Evolutionary conservation across 2,329 filamentous ascomycete genomes (phyloP).

Genomic region (Fusarium anthophilum): DNA sequence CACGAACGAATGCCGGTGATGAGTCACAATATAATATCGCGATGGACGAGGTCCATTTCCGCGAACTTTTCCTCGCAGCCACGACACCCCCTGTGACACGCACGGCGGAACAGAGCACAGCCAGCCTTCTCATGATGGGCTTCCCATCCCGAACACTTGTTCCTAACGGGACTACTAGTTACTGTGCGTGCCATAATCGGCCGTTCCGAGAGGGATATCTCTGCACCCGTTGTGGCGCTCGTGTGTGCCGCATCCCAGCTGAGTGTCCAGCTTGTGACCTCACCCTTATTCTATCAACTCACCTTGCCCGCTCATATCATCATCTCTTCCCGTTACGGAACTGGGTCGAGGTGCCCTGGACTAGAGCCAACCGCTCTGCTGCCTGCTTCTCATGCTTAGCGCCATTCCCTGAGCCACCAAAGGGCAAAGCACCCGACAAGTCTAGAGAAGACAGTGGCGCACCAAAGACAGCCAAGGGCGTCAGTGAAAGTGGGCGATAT

Average conservation of each 20-base stretch:
- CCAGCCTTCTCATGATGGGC: conserved; percentile 92
- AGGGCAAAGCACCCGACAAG: conserved; percentile 31
- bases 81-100: conserved; percentile 91
- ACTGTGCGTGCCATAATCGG: conserved; percentile 91
- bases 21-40: conserved; percentile 82
- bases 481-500: conserved; percentile 88
- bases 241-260: conserved; percentile 88
- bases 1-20: conserved; percentile 86
- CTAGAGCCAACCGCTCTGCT: conserved; percentile 67
- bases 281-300: conserved; percentile 92
- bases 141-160: conserved; percentile 90
- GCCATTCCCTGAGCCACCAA: conserved; percentile 68
- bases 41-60: conserved; percentile 79
- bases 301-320: conserved; percentile 91
- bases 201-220: conserved; percentile 86
- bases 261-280: conserved; percentile 93
- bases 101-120: conserved; percentile 65
- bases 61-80: conserved; percentile 85
- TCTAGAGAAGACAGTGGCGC: conserved; percentile 32
- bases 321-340: conserved; percentile 90
- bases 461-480: conserved; percentile 61
- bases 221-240: conserved; percentile 87
- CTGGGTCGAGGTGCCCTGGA: conserved; percentile 91
- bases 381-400: conserved; percentile 83
- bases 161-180: conserved; percentile 69